Evolutionary conservation across 2,329 filamentous ascomycete genomes (phyloP).

Genomic region (Cladobotryum mycophilum): DNA sequence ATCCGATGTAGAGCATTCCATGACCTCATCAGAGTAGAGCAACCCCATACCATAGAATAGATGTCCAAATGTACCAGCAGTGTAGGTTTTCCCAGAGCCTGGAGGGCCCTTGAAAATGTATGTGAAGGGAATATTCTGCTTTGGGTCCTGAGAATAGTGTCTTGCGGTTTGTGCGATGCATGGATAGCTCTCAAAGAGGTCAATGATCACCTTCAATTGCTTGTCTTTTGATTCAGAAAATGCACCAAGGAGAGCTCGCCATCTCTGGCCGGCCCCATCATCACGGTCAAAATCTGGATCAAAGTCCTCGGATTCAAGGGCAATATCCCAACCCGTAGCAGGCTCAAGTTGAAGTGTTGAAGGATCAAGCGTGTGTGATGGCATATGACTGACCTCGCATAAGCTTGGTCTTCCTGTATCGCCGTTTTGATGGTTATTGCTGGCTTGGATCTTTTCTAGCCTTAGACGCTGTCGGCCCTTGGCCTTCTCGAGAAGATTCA

Average conservation of each 20-base stretch:
- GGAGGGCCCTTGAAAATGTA: constrained; percentile 1
- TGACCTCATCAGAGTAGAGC: too few relatives aligned
- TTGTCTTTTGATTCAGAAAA: not conserved
- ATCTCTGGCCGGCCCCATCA: not conserved
- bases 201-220: not conserved
- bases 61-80: too few relatives aligned
- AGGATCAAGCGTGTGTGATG: too few relatives aligned
- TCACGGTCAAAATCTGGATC: not conserved
- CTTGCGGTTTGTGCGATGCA: not conserved
- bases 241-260: not conserved
- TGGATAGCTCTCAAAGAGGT: not conserved
- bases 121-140: not conserved
- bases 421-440: too few relatives aligned
- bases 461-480: too few relatives aligned
- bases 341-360: not conserved
- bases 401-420: too few relatives aligned
- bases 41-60: too few relatives aligned
- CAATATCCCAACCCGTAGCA: not conserved
- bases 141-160: not conserved
- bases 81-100: not conserved
- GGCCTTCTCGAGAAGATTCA: too few relatives aligned
- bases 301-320: constrained; percentile 1
- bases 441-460: too few relatives aligned
- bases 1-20: too few relatives aligned
- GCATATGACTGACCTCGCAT: too few relatives aligned